Conservation (phyloP, 306 rosid species). For the Quercus glauca region DNA sequence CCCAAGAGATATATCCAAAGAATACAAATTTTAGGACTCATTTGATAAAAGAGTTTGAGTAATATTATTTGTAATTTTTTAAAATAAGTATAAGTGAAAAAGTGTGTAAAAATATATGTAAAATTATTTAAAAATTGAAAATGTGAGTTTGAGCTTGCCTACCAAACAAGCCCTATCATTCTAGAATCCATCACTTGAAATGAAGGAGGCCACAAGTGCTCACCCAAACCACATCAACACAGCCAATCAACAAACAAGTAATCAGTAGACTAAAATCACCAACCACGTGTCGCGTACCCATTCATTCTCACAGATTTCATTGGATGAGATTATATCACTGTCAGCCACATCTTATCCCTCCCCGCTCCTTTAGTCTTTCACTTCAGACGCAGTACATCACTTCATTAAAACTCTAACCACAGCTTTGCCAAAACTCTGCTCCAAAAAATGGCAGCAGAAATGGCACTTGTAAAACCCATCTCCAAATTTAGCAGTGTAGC, state of each 20-base stretch:
- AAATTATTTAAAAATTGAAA: too few relatives aligned
- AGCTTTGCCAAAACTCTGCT: neutral
- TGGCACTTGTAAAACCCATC: constrained; percentile 88
- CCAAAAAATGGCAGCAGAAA: constrained; percentile 64
- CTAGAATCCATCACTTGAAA: too few relatives aligned
- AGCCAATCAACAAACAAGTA: constrained; percentile 50
- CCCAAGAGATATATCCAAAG: too few relatives aligned
- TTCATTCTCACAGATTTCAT: constrained; percentile 51
- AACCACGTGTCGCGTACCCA: constrained; percentile 53
- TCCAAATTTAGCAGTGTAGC: constrained; percentile 53
- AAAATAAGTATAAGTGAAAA: too few relatives aligned
- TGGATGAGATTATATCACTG: constrained; percentile 58
- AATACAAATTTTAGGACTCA: too few relatives aligned
- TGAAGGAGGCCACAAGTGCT: constrained; percentile 25
- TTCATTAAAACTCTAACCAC: neutral
- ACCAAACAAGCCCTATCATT: too few relatives aligned
- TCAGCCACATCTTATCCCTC: constrained; percentile 4
- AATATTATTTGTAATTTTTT: too few relatives aligned
- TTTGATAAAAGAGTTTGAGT: too few relatives aligned
- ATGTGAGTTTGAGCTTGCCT: too few relatives aligned
- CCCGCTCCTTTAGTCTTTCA: neutral
- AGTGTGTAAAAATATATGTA: too few relatives aligned
- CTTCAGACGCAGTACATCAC: constrained; percentile 3
- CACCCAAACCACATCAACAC: constrained; percentile 37
- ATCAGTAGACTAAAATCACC: neutral